Evolutionary conservation across 2,329 filamentous ascomycete genomes (phyloP), one percentile per base, ranked within the genome.

Genomic region (Aureobasidium pullulans): DNA sequence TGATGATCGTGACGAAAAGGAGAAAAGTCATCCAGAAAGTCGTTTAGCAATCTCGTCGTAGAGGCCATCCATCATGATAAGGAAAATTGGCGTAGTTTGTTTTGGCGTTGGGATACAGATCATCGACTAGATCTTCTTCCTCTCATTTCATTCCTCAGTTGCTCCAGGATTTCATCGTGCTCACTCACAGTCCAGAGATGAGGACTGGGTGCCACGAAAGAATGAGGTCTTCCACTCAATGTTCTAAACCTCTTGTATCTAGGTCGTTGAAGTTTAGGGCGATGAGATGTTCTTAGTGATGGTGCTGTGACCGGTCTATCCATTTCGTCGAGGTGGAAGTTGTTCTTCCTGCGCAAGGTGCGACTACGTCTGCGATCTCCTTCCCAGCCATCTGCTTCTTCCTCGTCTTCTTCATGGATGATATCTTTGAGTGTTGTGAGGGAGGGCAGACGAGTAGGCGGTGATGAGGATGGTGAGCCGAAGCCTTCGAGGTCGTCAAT

Each of bases 101-200:
- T 11, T 29, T 10, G 8, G 8, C 4, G 13, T 4, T n/a, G 13
- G 11, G 4, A 19, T 9, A 10, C 19, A 31, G 43, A 57, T 57
- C 42, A 57, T 48, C 54, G 42, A 48, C 54, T 57, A n/a, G 42
- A 39, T 39, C 54, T 19, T 57, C 54, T 44, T 32, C 42, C 54
- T 31, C 54, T 57, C 42, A 39, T 42, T 10, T 54, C 50, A 39
- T 31, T 37, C 19, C 53, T 46, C 40, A 57, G 16, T 23, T 40
- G 39, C 40, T 48, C 43, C 29, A 57, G 11, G 13, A 52, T 71
- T 62, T 74, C 72, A 36, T 71, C 71, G 7, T 73, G 73, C 61
- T 76, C 73, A 46, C 71, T 69, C 31, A 76, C 72, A 19, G 73
- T 75, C 65, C 74, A 76, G 0, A 76, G 66, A 52, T 74, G 73